These are phyloP conservation scores for Phaeolepiota aurea DNA, from an alignment of 768 basidiomycete genomes.

Conservation along the genomic window DNA sequence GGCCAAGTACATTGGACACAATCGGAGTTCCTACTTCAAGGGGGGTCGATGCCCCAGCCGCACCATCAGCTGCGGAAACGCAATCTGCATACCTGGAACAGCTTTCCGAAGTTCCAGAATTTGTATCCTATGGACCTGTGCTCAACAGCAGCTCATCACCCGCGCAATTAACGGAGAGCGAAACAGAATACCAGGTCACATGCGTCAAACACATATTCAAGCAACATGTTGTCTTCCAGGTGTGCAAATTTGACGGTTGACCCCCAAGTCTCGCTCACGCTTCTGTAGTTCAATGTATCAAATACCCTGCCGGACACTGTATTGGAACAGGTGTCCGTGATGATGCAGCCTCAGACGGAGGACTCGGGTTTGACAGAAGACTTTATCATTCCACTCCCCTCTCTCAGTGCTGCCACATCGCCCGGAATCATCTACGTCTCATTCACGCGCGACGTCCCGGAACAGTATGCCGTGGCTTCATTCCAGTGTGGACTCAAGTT, in stretches of 20 bases:
- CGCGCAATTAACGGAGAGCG: constrained; percentile 84
- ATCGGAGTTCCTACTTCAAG: constrained; percentile 64
- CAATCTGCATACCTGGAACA: constrained; percentile 85
- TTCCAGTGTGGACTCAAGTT: constrained; percentile 93
- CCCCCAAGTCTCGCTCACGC: no score
- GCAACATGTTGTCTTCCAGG: constrained; percentile 96
- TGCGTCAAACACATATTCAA: constrained; percentile 96
- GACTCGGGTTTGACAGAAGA: constrained; percentile 81
- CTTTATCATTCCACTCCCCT: constrained; percentile 82
- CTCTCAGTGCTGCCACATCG: constrained; percentile 59
- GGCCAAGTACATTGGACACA: constrained; percentile 81
- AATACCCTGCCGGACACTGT: constrained; percentile 96
- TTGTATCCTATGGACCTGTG: constrained; percentile 77
- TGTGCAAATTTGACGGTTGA: constrained; percentile 27
- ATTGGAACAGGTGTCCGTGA: constrained; percentile 86
- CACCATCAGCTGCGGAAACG: constrained; percentile 79
- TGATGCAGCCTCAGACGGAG: constrained; percentile 77
- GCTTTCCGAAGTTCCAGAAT: constrained; percentile 79
- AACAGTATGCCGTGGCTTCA: constrained; percentile 70
- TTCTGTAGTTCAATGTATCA: constrained; percentile 82
- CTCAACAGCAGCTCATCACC: constrained; percentile 80
- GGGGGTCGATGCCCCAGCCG: constrained; percentile 53
- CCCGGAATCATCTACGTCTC: constrained; percentile 91
- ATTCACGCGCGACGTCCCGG: constrained; percentile 77
- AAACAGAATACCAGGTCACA: constrained; percentile 96